These are phyloP conservation scores for Globisporangium irregulare DNA, from an alignment of 352 stramenopile species.

Conservation along the genomic window DNA sequence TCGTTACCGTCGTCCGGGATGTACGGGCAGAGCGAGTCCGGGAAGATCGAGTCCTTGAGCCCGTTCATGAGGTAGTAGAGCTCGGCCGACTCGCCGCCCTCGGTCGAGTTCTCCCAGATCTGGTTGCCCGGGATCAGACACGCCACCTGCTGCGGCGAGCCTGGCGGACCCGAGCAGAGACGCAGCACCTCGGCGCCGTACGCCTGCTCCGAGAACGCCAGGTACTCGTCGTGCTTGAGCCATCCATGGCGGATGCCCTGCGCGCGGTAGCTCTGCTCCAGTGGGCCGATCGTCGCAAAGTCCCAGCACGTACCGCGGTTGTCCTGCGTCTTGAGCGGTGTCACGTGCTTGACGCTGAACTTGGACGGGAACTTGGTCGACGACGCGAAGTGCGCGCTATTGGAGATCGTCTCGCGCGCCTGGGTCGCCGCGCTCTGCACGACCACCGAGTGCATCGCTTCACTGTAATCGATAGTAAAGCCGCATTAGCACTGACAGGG, in stretches of 20 bases:
- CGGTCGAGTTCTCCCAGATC: constrained; percentile 68
- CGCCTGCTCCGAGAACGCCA: constrained; percentile 61
- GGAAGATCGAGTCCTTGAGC: constrained; percentile 51
- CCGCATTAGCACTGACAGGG: not conserved
- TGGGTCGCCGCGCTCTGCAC: constrained; percentile 19
- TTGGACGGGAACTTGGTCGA: constrained; percentile 39
- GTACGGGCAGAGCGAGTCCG: constrained; percentile 49
- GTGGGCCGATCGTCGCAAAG: constrained; percentile 54
- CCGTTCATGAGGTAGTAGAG: constrained; percentile 56
- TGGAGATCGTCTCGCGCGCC: constrained; percentile 15
- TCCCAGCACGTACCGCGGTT: constrained; percentile 70
- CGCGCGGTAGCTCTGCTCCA: constrained; percentile 67
- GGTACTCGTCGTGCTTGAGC: constrained; percentile 49
- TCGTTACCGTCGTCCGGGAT: constrained; percentile 39
- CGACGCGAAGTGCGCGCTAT: constrained; percentile 21
- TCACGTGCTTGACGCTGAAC: constrained; percentile 52
- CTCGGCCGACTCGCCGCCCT: constrained; percentile 44
- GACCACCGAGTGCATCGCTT: constrained; percentile 45
- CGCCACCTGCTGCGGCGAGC: constrained; percentile 52
- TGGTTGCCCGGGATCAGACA: constrained; percentile 58
- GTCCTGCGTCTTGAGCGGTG: constrained; percentile 68
- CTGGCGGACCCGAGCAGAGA: constrained; percentile 42
- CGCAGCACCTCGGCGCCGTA: constrained; percentile 61
- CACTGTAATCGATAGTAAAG: constrained; percentile 16
- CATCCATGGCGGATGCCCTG: constrained; percentile 53